Evolutionary conservation across 2,329 filamentous ascomycete species (phyloP).

Genomic region (Chaetothyriales sp.): DNA sequence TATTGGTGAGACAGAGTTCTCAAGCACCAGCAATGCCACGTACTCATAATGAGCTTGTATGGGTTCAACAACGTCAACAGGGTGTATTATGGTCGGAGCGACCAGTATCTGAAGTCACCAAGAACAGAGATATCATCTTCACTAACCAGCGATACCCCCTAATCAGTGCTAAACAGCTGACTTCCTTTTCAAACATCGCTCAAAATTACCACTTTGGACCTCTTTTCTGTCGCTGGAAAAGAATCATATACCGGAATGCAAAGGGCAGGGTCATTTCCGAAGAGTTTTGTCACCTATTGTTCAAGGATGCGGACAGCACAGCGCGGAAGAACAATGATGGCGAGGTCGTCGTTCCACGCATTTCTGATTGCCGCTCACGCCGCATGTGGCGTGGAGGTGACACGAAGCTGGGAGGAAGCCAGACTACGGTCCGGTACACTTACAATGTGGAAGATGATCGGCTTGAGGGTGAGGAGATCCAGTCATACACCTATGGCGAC

Average conservation of each 20-base stretch:
- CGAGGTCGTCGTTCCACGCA: background rate
- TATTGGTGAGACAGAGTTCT: conserved; percentile 21
- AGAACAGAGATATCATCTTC: conserved; percentile 31
- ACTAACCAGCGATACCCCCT: conserved; percentile 41
- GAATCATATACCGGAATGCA: conserved; percentile 4
- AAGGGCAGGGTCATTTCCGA: background rate
- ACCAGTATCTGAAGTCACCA: conserved; percentile 25
- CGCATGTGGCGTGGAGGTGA: background rate
- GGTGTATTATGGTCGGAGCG: conserved; percentile 20
- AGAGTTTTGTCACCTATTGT: background rate
- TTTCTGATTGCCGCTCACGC: background rate
- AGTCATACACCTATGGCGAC: conserved; percentile 52
- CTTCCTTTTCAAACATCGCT: conserved; percentile 17
- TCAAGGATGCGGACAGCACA: background rate
- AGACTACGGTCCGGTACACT: background rate
- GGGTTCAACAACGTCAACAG: conserved; percentile 24
- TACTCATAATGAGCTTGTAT: conserved; percentile 32
- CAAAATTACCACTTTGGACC: conserved; percentile 21
- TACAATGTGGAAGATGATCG: background rate
- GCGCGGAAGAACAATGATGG: background rate
- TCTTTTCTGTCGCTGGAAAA: conserved; percentile 23
- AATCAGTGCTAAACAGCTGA: conserved; percentile 16
- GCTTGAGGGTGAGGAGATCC: background rate
- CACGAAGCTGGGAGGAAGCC: conserved; percentile 1
- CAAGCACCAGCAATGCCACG: conserved; percentile 24